These are phyloP conservation scores for Cladosporium sphaerospermum DNA, from an alignment of 2,329 filamentous ascomycete genomes.

Conservation along the genomic window DNA sequence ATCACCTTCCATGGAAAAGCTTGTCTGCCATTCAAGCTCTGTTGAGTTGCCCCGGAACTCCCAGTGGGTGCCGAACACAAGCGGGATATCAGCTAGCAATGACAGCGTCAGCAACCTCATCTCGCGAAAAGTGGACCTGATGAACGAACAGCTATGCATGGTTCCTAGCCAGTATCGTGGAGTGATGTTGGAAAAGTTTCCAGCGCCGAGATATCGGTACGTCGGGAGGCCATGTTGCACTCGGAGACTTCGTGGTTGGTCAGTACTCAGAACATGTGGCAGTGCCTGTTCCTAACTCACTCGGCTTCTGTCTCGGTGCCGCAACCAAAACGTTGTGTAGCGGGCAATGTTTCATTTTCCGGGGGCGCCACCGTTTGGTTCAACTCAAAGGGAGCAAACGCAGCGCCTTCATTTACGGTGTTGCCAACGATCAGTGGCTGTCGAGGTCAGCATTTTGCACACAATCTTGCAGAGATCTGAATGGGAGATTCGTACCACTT, in stretches of 20 bases:
- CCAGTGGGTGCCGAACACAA: conserved; percentile 35
- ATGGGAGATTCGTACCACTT: conserved; percentile 8
- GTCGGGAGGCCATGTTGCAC: conserved; percentile 19
- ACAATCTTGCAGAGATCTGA: background rate
- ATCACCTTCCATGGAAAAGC: conserved; percentile 30
- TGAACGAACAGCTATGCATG: conserved; percentile 26
- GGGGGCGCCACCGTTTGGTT: background rate
- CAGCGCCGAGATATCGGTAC: conserved; percentile 36
- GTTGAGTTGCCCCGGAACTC: conserved; percentile 19
- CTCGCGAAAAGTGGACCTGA: background rate
- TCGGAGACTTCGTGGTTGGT: background rate
- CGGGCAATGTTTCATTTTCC: background rate
- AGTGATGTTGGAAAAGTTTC: conserved; percentile 36
- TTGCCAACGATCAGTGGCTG: conserved; percentile 16
- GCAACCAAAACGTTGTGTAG: background rate
- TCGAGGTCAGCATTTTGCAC: background rate
- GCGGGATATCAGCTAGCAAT: conserved; percentile 27
- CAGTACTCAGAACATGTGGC: background rate
- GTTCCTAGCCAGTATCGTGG: conserved; percentile 35
- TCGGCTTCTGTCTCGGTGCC: background rate
- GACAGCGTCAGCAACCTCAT: conserved; percentile 1
- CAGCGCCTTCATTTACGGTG: conserved; percentile 19
- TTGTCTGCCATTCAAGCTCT: conserved; percentile 21
- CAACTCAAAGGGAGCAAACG: conserved; percentile 15
- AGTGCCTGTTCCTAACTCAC: background rate